Evolutionary conservation across 768 basidiomycete species (phyloP), one percentile per base, ranked within the genome.

Genomic region (Suillus variegatus): DNA sequence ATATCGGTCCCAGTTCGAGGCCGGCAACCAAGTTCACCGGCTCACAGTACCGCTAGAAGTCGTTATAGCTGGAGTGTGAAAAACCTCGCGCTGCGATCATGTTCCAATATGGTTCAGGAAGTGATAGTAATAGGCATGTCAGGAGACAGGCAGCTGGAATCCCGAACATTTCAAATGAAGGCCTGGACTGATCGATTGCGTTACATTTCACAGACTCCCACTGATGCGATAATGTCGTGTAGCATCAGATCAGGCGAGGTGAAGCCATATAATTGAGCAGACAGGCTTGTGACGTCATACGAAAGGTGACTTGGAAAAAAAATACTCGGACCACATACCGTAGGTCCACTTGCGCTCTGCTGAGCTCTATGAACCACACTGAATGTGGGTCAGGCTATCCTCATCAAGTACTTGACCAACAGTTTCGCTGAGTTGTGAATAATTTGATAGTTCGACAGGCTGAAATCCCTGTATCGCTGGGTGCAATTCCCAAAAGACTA

Each of bases 1-100:
- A 38, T 25, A 16, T 28, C 22, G 40, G 38, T 25, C 57, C 57
- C 40, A 25, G 22, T 2, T 58, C 9, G 16, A 41, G 14, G 22
- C 40, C 57, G 38, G 52, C 16, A 40, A 57, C 38, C 56, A 25
- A 58, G 22, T 58, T 41, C 38, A 58, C 22, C 57, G 57, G 41
- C 38, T 5, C 5, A 58, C 14, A 41, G 22, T n/a, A 41, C 57
- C 38, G 2, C 52, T 41, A 58, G 40, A 58, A 41, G 57, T 58
- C 22, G 57, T 25, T 13, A 35, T n/a, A 58, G 38, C 22, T 55
- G 20, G 20, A 55, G 54, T 55, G n/a, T 55, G 54, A 55, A 55
- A 36, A 43, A 60, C 58, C 41, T 60, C 58, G 32, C 43, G 58
- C 43, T 20, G 16, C 38, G 58, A 60, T 60, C 58, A 40, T 60